Base-by-base conservation (phyloP, 768 basidiomycete species). In the Boletus eberwhitei region DNA sequence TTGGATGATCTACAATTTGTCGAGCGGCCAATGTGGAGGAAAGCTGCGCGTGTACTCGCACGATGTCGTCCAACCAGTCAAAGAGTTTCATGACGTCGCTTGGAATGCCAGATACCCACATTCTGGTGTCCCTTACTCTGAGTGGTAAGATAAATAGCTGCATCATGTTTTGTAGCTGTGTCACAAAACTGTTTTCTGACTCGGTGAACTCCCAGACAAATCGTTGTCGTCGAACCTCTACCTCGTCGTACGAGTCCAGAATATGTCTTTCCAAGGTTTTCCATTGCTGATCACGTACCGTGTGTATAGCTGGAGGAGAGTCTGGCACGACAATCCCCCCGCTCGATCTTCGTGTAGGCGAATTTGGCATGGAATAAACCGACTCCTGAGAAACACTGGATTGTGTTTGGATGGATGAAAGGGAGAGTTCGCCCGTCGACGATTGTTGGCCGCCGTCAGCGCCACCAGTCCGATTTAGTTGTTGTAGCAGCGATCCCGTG, bases 51-150 rank as follows among this genome's bases (percentile, higher is more conserved):
- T 97, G 94, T 2, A 94, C 74, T 50, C 86, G 84, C 11, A 87
- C 76, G 56, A 98, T 90, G 61, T 92, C 90, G 59, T 95, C 92
- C 47, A 95, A 73, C 86, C 90, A 92, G 69, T 94, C 92, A 56
- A 98, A 84, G 21, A 93, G 75, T 12, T 83, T 81, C 1, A 85
- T 78, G 13, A 93, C 77, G 35, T 84, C 79, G 2, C 74, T 57
- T 1, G 93, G 92, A 17, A 98, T 80, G 17, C 93, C 93, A 2
- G 82, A 73, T 36, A 96, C 86, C 91, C 93, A 97, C 2, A 75
- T 66, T 48, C 83, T 83, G 45, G 79, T 84, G 59, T 86, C 79
- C 56, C 86, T 82, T 3, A 82, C 77, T 8, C 90, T 85, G 9
- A 97, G 78, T 0, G 93, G 94, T 5, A 83, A 74, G 29, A 93